Base-by-base conservation (phyloP, 805 yeast genomes). In the Hanseniaspora lachancei region DNA sequence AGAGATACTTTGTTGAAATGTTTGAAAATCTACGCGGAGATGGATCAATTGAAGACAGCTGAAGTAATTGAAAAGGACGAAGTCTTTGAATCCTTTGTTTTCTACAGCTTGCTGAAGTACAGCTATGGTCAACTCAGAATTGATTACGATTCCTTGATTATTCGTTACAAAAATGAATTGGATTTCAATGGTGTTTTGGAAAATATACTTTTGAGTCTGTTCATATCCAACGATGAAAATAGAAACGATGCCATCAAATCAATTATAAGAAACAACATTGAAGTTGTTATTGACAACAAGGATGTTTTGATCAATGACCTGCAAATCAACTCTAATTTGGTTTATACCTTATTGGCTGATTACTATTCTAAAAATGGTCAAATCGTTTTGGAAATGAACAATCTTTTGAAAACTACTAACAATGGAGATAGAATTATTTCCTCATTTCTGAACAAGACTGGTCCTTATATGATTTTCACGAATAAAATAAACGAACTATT, bases 391-490 rank as follows among this genome's bases (percentile, higher is more conserved):
- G 88, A 87, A 61, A 80, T 82, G 1, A 71, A 74, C 47, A 78
- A 82, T 32, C 74, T 84, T 47, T 68, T 87, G 0, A 74, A 72
- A 13, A 95, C 95, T 0, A 72, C 71, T 12, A 66, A 76, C 50
- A 78, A 77, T 71, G 72, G 68, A 0, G 80, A 78, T 41, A 95
- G 96, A 0, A 93, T 86, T 62, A 64, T 68, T 2, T 69, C 46
- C n/a, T 18, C 79, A 0, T 68, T 86, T 4, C 61, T 81, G 9
- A 63, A 70, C 0, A 65, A 73, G 3, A 83, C 88, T 34, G 97
- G 91, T 0, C 97, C 97, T 9, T 66, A 68, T 15, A 77, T 82
- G 3, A 78, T 89, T 1, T 46, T 68, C 46, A 76, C 82, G 16
- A 72, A 77, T n/a, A 75, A 77, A 56, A 54, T 73, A 27, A 47